Percentiles rank a stretch among this genome's conserved stretches.
Evolutionary conservation across 257 asterid species (phyloP).

Genomic region (Mentha longifolia): DNA sequence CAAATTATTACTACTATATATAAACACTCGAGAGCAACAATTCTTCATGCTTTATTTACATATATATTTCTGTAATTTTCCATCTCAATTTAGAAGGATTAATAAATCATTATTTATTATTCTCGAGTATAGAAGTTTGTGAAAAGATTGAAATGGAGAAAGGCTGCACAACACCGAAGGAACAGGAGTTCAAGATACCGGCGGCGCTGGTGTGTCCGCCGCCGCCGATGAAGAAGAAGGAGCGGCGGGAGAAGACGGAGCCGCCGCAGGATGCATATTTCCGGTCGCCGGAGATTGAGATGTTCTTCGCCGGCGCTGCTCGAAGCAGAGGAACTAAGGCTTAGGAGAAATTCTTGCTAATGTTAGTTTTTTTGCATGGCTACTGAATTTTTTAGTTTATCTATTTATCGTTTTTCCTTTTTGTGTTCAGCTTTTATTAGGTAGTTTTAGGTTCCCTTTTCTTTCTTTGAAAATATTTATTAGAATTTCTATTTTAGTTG

Average conservation of each 20-base stretch:
- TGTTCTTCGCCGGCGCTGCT: slow-evolving; percentile 40
- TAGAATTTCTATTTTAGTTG: neutral
- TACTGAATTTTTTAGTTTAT: no score
- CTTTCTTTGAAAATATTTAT: neutral
- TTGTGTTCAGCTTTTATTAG: neutral
- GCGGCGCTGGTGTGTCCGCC: slow-evolving; percentile 58
- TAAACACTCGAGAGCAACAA: neutral
- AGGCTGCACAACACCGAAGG: slow-evolving; percentile 72
- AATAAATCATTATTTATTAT: neutral
- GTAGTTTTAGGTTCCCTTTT: neutral
- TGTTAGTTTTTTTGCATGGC: no score
- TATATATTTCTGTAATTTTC: no score
- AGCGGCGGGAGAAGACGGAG: slow-evolving; percentile 29
- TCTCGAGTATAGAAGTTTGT: neutral
- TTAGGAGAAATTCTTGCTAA: slow-evolving; percentile 5
- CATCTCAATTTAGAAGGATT: neutral
- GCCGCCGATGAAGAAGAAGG: slow-evolving; percentile 61
- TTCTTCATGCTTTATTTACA: slow-evolving; percentile 10
- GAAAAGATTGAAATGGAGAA: slow-evolving; percentile 46
- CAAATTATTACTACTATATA: slow-evolving; percentile 2
- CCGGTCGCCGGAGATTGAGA: slow-evolving; percentile 63
- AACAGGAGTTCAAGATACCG: slow-evolving; percentile 57
- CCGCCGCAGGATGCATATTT: slow-evolving; percentile 50
- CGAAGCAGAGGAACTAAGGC: slow-evolving; percentile 37
- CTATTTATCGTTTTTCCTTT: no score